These are phyloP conservation scores for Tuctoria greenei DNA, from an alignment of 176 grass and related monocot species.

Conservation along the genomic window DNA sequence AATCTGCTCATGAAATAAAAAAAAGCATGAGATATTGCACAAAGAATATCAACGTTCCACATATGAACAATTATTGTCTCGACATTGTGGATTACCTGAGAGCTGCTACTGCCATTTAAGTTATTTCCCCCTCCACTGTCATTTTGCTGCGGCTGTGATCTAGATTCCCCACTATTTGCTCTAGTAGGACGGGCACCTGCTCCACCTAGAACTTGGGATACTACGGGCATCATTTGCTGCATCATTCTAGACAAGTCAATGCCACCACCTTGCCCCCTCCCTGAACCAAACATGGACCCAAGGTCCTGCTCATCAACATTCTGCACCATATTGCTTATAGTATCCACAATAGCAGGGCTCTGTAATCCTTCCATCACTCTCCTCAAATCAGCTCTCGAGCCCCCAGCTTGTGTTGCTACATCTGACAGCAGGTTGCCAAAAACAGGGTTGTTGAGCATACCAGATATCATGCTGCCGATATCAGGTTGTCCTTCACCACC, in stretches of 20 bases:
- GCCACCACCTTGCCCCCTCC: conserved; percentile 52
- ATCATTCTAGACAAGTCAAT: conserved; percentile 87
- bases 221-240: conserved; percentile 92
- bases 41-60: not conserved
- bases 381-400: conserved; percentile 56
- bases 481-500: conserved; percentile 50
- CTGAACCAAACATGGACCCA: conserved; percentile 50
- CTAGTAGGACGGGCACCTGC: conserved; percentile 20
- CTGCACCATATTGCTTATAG: conserved; percentile 67
- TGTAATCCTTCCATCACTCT: conserved; percentile 72
- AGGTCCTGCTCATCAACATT: conserved; percentile 61
- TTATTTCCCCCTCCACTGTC: conserved; percentile 8
- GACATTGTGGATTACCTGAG: conserved; percentile 53
- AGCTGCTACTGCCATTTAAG: conserved; percentile 8
- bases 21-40: not conserved
- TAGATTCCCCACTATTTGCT: conserved; percentile 37
- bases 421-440: conserved; percentile 64
- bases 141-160: conserved; percentile 17
- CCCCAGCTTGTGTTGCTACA: conserved; percentile 64
- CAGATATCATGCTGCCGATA: conserved; percentile 69
- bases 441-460: conserved; percentile 59
- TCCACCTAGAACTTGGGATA: conserved; percentile 75
- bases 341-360: conserved; percentile 60
- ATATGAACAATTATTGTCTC: too few relatives aligned
- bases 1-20: conserved; percentile 46